Evolutionary conservation across 768 basidiomycete species (phyloP), one percentile per base, ranked within the genome.

Genomic region (Fomitopsis serialis): DNA sequence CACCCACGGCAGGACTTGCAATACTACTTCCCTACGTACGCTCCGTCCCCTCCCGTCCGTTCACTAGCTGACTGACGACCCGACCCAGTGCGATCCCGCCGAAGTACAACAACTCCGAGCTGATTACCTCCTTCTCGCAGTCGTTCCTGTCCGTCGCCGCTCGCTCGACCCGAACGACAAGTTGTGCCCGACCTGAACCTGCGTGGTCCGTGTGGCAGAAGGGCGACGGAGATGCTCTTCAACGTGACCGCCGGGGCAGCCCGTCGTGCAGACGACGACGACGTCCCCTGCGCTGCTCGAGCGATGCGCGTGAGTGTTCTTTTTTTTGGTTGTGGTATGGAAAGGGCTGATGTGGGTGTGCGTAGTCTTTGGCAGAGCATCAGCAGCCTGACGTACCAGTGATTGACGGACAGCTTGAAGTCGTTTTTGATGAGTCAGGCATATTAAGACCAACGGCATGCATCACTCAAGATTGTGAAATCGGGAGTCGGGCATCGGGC

Each of bases 121-220:
- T 72, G 59, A 55, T 63, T 42, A 55, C 57, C 0, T 62, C 68
- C 0, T 72, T 71, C 47, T 53, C 56, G 1, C 51, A 65, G 22
- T 56, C 60, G 0, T 68, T 70, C 52, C 56, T 67, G 43, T 59
- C 65, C 2, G 34, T 64, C 22, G 59, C 9, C 62, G 46, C 45
- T 53, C 53, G 47, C 36, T 62, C 49, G 25, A 56, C 49, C 56
- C 60, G 25, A 61, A 71, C 48, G 57, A 61, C 42, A 66, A 68
- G 17, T 36, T 34, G 9, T 13, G 13, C 29, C 50, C 13, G 43
- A 35, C 42, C 23, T 44, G 24, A 54, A 23, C 53, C 53, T 6
- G 12, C 24, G 21, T 54, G 53, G 53, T 13, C 13, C 7, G 5
- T 36, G 12, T 49, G 8, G 25, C 25, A 11, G 7, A 23, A 19